Conservation (phyloP, 345 rosid species). For the Eucalyptus globulus region DNA sequence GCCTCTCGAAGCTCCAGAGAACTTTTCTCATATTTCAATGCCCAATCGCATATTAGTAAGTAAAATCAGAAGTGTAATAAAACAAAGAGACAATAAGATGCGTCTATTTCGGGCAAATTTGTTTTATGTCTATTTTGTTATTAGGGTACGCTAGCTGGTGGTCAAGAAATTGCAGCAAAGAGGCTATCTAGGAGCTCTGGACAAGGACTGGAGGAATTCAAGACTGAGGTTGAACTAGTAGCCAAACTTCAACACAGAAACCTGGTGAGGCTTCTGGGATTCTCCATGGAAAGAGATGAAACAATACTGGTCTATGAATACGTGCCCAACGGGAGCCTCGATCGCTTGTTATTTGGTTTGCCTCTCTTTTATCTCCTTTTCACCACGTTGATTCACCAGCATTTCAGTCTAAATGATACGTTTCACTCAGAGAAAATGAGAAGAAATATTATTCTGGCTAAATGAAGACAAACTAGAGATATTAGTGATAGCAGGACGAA, state of each 20-base stretch:
- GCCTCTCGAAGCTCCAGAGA: background rate
- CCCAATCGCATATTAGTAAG: background rate
- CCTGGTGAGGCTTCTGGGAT: constrained; percentile 38
- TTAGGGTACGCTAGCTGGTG: constrained; percentile 6
- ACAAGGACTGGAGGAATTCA: constrained; percentile 41
- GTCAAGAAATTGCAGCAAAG: constrained; percentile 35
- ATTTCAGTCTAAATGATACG: background rate
- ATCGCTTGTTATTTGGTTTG: constrained; percentile 29
- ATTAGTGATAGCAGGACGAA: background rate
- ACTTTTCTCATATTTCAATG: constrained; percentile 16
- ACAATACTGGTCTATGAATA: constrained; percentile 40
- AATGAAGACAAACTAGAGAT: background rate
- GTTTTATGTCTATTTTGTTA: background rate
- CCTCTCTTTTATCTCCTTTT: background rate
- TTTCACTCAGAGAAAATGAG: background rate
- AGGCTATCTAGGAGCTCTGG: constrained; percentile 25
- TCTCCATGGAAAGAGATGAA: constrained; percentile 35
- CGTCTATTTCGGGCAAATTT: background rate
- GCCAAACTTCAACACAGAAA: constrained; percentile 42
- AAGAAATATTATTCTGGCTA: background rate
- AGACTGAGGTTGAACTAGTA: constrained; percentile 31
- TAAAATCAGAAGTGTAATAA: background rate
- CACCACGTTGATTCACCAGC: background rate
- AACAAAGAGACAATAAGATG: background rate
- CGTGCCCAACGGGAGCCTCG: constrained; percentile 40